Evolutionary conservation across 2,329 filamentous ascomycete genomes (phyloP), one percentile per base, ranked within the genome.

Genomic region (Trichophyton mentagrophytes): DNA sequence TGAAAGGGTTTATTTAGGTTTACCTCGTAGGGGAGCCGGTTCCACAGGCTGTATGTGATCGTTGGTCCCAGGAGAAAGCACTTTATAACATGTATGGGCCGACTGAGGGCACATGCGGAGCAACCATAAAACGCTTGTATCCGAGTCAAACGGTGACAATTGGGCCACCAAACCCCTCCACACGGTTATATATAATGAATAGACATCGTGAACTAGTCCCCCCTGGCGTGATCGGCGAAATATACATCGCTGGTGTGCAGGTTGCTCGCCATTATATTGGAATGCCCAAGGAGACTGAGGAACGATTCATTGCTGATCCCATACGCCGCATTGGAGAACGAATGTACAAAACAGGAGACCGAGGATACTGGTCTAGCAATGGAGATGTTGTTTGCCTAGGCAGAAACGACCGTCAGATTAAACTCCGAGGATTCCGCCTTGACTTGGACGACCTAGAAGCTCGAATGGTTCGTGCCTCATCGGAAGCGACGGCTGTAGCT

Each of bases 231-330:
- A 83, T 79, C 61, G 88, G 88, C 49, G 88, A 93, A 74, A 78
- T 93, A 1, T 90, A 84, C 64, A 81, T 92, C 15, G 88, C 87
- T 55, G 89, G 89, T n/a, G 75, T 79, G 20, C 77, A 90, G 61
- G 78, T 91, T 51, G 88, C 88, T 13, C 80, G 87, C 61, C 88
- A 85, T 51, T 93, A 93, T 67, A 80, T 91, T 59, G 90, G 91
- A 65, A 79, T 86, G n/a, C 86, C 87, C 0, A 88, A 92, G 67
- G 86, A 84, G 0, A 92, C 89, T 0, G 85, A 84, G 5, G 84
- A 86, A 69, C 84, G 85, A 0, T 92, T 93, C 71, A 77, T 82
- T 11, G 75, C 80, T 0, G 82, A 92, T 67, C 80, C 82, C 22
- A 58, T 58, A 25, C 56, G 27, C 5, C 76, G 60, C 42, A 30